Evolutionary conservation across 2,329 filamentous ascomycete species (phyloP).

Genomic region (Scedosporium boydii): DNA sequence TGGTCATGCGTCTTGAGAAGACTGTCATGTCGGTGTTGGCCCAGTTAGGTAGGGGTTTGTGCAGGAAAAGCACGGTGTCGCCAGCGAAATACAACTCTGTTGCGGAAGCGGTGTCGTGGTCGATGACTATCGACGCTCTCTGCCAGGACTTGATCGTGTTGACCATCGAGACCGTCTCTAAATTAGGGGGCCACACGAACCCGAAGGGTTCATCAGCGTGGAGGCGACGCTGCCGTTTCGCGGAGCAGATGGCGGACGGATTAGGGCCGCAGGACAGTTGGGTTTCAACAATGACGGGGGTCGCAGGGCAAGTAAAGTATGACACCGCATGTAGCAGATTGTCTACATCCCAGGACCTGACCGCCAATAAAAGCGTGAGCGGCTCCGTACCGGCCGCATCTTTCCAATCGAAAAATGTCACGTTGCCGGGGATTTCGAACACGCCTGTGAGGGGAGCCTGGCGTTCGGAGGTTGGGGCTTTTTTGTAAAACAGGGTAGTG

Average conservation of each 20-base stretch:
- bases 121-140: not conserved
- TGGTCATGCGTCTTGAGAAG: conserved; percentile 3
- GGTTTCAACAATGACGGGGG: not conserved
- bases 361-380: not conserved
- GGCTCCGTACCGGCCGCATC: not conserved
- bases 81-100: not conserved
- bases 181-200: not conserved
- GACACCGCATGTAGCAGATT: not conserved
- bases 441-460: not conserved
- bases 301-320: not conserved
- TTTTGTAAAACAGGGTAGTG: not conserved
- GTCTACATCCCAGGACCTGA: not conserved
- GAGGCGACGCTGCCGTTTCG: not conserved
- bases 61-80: not conserved
- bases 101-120: not conserved
- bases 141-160: not conserved
- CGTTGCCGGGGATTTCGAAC: not conserved
- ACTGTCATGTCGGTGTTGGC: not conserved
- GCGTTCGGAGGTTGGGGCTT: not conserved
- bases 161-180: not conserved
- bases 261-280: not conserved
- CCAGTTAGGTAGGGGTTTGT: not conserved
- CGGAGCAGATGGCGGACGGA: not conserved
- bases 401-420: not conserved
- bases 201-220: not conserved